Conservation (phyloP, 2,329 filamentous ascomycete species). For the Diaporthe australafricana region DNA sequence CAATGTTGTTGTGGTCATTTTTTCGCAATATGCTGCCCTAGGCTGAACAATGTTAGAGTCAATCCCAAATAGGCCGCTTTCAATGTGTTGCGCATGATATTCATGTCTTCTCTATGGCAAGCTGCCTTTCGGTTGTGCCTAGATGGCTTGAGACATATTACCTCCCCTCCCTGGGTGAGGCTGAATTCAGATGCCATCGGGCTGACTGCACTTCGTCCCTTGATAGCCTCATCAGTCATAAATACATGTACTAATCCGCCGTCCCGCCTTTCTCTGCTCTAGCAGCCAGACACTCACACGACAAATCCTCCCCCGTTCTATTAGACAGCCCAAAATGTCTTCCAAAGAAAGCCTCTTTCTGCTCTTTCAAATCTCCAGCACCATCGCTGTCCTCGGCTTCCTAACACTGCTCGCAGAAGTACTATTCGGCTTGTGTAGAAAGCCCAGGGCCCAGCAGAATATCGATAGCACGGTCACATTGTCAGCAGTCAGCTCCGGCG, state of each 20-base stretch:
- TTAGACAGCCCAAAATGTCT: not conserved
- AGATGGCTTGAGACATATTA: not conserved
- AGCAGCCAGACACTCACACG: not conserved
- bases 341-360: not conserved
- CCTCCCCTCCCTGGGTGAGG: not conserved
- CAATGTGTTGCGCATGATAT: not conserved
- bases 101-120: not conserved
- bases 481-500: not conserved
- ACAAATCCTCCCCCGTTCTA: not conserved
- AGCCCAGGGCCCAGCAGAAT: too few relatives aligned
- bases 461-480: not conserved
- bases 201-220: not conserved
- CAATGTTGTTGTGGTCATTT: not conserved
- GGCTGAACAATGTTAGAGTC: not conserved
- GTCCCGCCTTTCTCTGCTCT: not conserved
- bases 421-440: not conserved
- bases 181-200: not conserved
- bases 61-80: not conserved
- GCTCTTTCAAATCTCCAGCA: not conserved
- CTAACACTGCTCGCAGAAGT: not conserved
- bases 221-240: not conserved
- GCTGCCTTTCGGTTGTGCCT: not conserved
- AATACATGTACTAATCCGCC: not conserved
- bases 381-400: not conserved
- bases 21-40: not conserved